A percentile compares a stretch with the other conserved stretches of the same genome.
Conservation (phyloP, 768 basidiomycete species). For the Tylopilus felleus region DNA sequence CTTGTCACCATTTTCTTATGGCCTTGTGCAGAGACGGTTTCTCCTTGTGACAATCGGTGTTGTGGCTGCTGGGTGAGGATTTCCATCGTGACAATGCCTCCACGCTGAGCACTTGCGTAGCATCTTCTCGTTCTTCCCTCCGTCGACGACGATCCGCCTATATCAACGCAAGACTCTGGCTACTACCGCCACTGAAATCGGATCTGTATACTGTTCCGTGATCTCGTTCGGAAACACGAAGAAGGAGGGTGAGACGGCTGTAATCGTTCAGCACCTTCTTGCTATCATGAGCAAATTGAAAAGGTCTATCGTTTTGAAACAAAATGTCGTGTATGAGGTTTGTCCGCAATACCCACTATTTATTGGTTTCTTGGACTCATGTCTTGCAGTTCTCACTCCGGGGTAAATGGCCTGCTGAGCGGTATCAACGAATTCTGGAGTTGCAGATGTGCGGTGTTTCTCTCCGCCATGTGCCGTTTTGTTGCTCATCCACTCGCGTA, state of each 20-base stretch:
- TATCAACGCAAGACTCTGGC: conserved; percentile 72
- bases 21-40: conserved; percentile 50
- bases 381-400: conserved; percentile 61
- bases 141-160: conserved; percentile 66
- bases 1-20: neutral
- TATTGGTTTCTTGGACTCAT: neutral
- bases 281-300: conserved; percentile 74
- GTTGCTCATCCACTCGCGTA: conserved; percentile 26
- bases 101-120: conserved; percentile 32
- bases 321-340: conserved; percentile 68
- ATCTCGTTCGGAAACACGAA: conserved; percentile 66
- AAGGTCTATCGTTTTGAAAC: conserved; percentile 51
- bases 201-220: conserved; percentile 70
- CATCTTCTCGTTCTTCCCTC: conserved; percentile 69
- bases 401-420: conserved; percentile 76
- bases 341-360: conserved; percentile 5
- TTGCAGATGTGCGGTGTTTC: conserved; percentile 54
- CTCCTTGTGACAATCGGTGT: conserved; percentile 71
- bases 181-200: conserved; percentile 64
- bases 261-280: conserved; percentile 62
- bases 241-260: conserved; percentile 45
- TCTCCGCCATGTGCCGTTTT: neutral
- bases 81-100: neutral
- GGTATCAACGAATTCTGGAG: conserved; percentile 68
- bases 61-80: conserved; percentile 66